phyloP scores from a whole-genome alignment of 352 stramenopile species.

The Phytophthora pinifolia region DNA sequence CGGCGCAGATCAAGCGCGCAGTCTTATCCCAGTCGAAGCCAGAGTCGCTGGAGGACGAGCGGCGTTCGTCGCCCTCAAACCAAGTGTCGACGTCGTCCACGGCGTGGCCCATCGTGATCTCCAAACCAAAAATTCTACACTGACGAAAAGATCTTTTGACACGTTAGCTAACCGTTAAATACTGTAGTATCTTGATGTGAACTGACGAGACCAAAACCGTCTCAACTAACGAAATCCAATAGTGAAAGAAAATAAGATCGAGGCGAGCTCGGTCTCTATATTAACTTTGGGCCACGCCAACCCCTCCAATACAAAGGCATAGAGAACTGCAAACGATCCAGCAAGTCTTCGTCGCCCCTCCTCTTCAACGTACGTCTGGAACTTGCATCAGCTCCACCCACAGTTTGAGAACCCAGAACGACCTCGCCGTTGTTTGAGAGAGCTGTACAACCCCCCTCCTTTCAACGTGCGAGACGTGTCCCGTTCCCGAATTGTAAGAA shows the following conservation, averaged over 20 bases:
- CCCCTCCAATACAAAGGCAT: conserved; percentile 7
- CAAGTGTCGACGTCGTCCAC: conserved; percentile 24
- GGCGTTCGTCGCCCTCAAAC: conserved; percentile 29
- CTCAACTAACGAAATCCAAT: conserved; percentile 14
- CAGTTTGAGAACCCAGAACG: neutral
- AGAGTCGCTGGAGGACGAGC: conserved; percentile 18
- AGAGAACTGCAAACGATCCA: neutral
- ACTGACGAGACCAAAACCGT: conserved; percentile 1
- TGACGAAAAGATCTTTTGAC: conserved; percentile 10
- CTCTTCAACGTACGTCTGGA: conserved; percentile 31
- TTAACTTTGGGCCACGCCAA: conserved; percentile 21
- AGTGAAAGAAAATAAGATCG: conserved; percentile 16
- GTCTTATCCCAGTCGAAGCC: conserved; percentile 44
- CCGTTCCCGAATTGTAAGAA: too few relatives aligned
- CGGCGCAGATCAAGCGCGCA: conserved; percentile 45
- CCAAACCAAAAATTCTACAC: neutral
- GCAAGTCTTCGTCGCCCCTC: conserved; percentile 14
- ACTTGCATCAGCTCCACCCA: conserved; percentile 5
- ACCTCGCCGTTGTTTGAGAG: conserved; percentile 32
- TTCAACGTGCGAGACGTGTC: conserved; percentile 26
- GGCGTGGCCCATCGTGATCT: conserved; percentile 15
- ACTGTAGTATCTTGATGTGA: conserved; percentile 7
- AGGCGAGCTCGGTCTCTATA: conserved; percentile 19
- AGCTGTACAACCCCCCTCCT: conserved; percentile 20
- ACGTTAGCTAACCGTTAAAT: too few relatives aligned